phyloP scores from a whole-genome alignment of 176 grass and related monocot species.

The Triticum urartu region DNA sequence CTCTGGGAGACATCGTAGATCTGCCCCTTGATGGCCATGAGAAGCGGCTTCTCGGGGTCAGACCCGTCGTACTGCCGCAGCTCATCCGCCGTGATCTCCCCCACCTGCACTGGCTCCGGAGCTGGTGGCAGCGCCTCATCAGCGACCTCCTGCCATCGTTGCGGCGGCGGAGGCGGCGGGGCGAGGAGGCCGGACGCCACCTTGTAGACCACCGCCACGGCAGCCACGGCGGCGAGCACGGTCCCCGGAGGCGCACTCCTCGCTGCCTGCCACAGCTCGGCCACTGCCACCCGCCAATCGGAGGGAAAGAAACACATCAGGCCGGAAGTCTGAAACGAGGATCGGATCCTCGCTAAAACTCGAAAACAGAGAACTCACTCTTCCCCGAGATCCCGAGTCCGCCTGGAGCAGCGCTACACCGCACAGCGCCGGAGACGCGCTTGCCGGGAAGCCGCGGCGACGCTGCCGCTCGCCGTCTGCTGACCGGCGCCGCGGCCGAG shows the following conservation, averaged over 20 bases:
- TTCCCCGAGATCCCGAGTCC: constrained; percentile 25
- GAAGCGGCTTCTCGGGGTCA: constrained; percentile 66
- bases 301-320: not conserved
- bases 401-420: constrained; percentile 27
- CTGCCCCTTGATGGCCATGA: constrained; percentile 95
- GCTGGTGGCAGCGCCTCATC: constrained; percentile 30
- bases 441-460: not conserved
- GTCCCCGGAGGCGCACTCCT: constrained; percentile 52
- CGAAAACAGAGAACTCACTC: constrained; percentile 17
- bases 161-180: constrained; percentile 25
- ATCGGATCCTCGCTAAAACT: not conserved
- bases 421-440: not conserved
- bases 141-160: not conserved
- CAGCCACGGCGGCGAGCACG: constrained; percentile 54
- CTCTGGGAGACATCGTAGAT: constrained; percentile 90
- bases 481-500: not conserved
- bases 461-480: not conserved
- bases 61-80: constrained; percentile 73
- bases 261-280: constrained; percentile 62
- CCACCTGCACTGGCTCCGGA: constrained; percentile 65
- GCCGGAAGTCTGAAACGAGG: not conserved
- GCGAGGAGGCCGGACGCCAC: constrained; percentile 50
- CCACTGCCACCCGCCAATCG: constrained; percentile 27
- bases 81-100: constrained; percentile 75
- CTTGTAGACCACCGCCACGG: constrained; percentile 56